Evolutionary conservation across 2,329 filamentous ascomycete genomes (phyloP).

Genomic region (Madurella fahalii): DNA sequence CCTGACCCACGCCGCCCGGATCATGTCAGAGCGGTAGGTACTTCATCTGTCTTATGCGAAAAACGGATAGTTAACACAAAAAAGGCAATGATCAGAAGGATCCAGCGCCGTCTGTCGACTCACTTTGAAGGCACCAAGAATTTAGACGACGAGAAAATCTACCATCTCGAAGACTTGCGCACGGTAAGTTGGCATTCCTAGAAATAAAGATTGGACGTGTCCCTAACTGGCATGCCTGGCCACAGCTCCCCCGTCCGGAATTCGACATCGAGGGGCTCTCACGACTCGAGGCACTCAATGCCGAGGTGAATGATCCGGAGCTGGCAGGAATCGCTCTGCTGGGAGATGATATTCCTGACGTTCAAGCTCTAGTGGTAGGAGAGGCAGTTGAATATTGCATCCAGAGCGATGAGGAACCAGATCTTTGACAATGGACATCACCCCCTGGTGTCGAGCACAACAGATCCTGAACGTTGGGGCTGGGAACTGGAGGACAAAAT

Average conservation of each 20-base stretch:
- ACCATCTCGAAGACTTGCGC: constrained; percentile 8
- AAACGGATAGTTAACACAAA: background rate
- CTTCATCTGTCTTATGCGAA: background rate
- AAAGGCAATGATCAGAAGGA: background rate
- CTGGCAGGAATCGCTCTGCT: constrained; percentile 9
- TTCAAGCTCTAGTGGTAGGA: background rate
- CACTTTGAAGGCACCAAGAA: constrained; percentile 7
- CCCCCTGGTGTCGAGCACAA: too few species aligned
- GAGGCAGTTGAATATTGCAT: background rate
- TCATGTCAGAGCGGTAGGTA: background rate
- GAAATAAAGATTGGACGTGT: background rate
- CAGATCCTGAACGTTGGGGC: too few species aligned
- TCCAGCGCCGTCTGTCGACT: constrained; percentile 3
- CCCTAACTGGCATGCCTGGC: background rate
- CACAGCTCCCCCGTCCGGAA: constrained; percentile 11
- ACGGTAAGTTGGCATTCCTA: background rate
- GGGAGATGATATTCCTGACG: background rate
- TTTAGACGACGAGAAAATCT: background rate
- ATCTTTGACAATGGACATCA: too few species aligned
- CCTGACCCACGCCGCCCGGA: constrained; percentile 2
- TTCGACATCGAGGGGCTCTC: constrained; percentile 3
- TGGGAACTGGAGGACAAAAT: too few species aligned
- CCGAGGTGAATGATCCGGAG: constrained; percentile 6
- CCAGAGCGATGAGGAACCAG: constrained; percentile 3
- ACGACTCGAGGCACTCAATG: constrained; percentile 9